Conservation (phyloP, 2,329 filamentous ascomycete species). For the Blastomyces silverae region DNA sequence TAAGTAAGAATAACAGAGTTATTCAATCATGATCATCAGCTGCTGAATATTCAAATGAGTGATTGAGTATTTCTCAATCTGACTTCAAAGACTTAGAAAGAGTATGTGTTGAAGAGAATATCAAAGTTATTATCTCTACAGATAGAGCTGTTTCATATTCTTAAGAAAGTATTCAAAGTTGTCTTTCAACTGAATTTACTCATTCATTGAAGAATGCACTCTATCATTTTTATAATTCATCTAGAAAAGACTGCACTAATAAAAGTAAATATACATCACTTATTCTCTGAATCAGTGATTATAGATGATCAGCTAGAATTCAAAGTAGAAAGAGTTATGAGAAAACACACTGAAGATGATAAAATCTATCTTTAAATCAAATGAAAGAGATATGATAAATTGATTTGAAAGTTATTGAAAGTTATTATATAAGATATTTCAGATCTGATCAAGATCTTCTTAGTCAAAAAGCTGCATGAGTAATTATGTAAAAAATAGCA, state of each 20-base stretch:
- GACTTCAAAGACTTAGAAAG: too few species aligned
- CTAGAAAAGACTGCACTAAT: background rate
- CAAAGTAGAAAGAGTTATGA: background rate
- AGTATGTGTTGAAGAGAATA: too few species aligned
- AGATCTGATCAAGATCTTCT: background rate
- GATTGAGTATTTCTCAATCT: too few species aligned
- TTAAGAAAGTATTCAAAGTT: constrained; percentile 9
- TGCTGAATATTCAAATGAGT: too few species aligned
- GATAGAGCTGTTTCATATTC: too few species aligned
- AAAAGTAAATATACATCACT: background rate
- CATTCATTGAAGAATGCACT: too few species aligned
- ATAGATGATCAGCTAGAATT: background rate
- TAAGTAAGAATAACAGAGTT: too few species aligned
- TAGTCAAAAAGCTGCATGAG: background rate
- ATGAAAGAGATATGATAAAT: background rate
- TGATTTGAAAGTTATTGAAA: background rate
- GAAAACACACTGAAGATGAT: background rate
- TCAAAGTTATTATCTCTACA: too few species aligned
- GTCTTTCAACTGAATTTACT: too few species aligned
- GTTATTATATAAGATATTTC: background rate
- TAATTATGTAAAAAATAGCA: too few species aligned
- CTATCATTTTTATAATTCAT: background rate
- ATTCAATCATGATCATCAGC: too few species aligned
- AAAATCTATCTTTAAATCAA: background rate
- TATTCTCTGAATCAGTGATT: background rate